Base-by-base conservation (phyloP, 2,329 filamentous ascomycete genomes). In the Cercospora janseana region DNA sequence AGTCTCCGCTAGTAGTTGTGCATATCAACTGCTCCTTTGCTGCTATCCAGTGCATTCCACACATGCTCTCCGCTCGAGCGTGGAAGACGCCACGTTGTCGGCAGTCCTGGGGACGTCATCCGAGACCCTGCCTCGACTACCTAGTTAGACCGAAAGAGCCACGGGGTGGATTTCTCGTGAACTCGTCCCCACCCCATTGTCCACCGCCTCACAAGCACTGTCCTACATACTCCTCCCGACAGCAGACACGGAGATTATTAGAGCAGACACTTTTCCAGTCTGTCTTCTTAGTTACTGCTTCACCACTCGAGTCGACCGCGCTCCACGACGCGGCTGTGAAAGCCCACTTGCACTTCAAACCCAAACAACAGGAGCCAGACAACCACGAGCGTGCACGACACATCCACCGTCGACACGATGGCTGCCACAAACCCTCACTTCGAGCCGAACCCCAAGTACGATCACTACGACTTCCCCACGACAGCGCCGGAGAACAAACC, bases 381-480 rank as follows among this genome's bases (percentile, higher is more conserved):
- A 40, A 13, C 12, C 34, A 21, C 13, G 28, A 15, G 34, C 41
- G 27, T 31, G 38, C 13, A 20, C 23, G 21, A 37, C 23, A 32
- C 32, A n/a, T 37, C 32, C 44, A 27, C 7, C 26, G 10, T 13
- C 34, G 32, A 31, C 46, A 60, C 35, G 46, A 66, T 64, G 63
- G 54, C 57, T 24, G 45, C 64, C 49, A 60, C 66, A 26, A 65
- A 68, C 49, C 65, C 67, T 46, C 59, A 71, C 61, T 69, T 78
- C 60, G 70, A 75, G 60, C 72, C 89, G 64, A 85, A 95, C 72
- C 79, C 88, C 70, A 96, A 95, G 76, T 95, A 97, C 78, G 93
- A 97, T 75, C 72, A 94, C 77, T 97, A 93, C 73, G 91, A 96
- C 73, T 97, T 82, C 77, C 93, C 93, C 57, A 88, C 85, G 58